These are phyloP conservation scores for Sporobolomyces phaffii DNA, from an alignment of 768 basidiomycete species.

Conservation along the genomic window DNA sequence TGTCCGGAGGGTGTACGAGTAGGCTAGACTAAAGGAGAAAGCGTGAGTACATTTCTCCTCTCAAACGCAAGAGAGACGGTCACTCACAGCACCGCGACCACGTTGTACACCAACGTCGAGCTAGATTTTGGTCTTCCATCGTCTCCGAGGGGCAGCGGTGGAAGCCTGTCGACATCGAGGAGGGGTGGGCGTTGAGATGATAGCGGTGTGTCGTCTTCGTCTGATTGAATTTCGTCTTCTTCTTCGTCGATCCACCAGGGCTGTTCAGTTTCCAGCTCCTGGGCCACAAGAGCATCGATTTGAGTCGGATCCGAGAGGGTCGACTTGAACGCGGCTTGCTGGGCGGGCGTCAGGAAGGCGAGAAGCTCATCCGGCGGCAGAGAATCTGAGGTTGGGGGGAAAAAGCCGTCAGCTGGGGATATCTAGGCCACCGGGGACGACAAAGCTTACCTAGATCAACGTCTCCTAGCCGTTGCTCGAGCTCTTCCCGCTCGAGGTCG, in stretches of 20 bases:
- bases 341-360: constrained; percentile 24
- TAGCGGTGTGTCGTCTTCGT: too few species aligned
- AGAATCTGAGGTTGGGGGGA: too few species aligned
- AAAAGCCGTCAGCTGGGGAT: too few species aligned
- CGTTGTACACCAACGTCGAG: constrained; percentile 22
- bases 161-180: background rate
- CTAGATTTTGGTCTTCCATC: background rate
- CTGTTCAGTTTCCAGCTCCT: constrained; percentile 28
- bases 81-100: constrained; percentile 34
- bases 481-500: constrained; percentile 22
- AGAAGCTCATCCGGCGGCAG: constrained; percentile 33
- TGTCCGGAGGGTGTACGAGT: constrained; percentile 33
- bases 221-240: background rate
- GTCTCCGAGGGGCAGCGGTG: constrained; percentile 1
- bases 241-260: constrained; percentile 35
- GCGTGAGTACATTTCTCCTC: background rate
- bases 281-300: constrained; percentile 17
- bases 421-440: background rate
- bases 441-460: constrained; percentile 31
- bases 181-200: background rate
- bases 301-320: constrained; percentile 20
- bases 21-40: constrained; percentile 26
- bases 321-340: constrained; percentile 28
- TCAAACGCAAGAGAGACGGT: too few species aligned
- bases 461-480: constrained; percentile 18